phyloP scores from a whole-genome alignment of 2,329 filamentous ascomycete species.

The Aspergillus sp. region DNA sequence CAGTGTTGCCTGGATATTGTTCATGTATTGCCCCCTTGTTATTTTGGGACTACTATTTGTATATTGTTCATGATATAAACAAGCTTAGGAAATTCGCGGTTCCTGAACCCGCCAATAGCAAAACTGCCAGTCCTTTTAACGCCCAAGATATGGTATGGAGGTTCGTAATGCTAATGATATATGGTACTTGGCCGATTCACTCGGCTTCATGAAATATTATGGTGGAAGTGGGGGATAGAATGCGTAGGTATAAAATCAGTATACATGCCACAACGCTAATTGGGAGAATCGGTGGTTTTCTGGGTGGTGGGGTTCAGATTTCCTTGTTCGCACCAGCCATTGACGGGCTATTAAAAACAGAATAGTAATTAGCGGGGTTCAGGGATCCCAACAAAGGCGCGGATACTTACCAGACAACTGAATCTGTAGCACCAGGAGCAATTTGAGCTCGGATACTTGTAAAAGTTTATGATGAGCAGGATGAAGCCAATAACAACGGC shows the following conservation, averaged over 20 bases:
- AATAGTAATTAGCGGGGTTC: not conserved
- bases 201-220: not conserved
- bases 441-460: constrained; percentile 65
- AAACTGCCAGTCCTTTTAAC: not conserved
- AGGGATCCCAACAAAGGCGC: not conserved
- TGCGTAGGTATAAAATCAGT: not conserved
- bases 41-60: not conserved
- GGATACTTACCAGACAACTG: constrained; percentile 77
- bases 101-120: not conserved
- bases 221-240: not conserved
- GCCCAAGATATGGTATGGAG: not conserved
- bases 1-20: not conserved
- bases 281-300: not conserved
- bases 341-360: constrained; percentile 38
- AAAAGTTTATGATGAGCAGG: constrained; percentile 86
- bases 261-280: not conserved
- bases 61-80: constrained; percentile 2
- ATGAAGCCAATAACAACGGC: constrained; percentile 84
- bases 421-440: constrained; percentile 96
- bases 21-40: not conserved
- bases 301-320: constrained; percentile 17
- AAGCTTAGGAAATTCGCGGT: not conserved
- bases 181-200: not conserved
- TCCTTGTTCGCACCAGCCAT: constrained; percentile 45
- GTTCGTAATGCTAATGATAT: not conserved